These are phyloP conservation scores for Mimosa bimucronata DNA, from an alignment of 306 rosid genomes.

Conservation along the genomic window DNA sequence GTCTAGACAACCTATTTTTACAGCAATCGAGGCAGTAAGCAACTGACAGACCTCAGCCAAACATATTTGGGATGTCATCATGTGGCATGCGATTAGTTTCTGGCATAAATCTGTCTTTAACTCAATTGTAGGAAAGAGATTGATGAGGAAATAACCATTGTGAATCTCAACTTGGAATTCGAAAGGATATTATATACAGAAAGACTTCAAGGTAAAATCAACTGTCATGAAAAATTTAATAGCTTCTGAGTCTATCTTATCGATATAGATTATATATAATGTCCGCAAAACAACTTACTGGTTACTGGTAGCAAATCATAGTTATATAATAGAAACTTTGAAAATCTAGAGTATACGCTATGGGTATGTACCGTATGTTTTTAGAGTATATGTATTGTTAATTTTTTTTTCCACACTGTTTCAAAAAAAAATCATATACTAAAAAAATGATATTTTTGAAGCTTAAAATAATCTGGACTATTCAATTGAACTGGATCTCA, in stretches of 20 bases:
- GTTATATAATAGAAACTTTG: neutral
- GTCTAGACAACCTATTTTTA: slow-evolving; percentile 2
- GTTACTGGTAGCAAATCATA: neutral
- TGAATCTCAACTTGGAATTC: slow-evolving; percentile 21
- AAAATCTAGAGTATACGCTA: neutral
- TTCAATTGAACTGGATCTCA: too few relatives aligned
- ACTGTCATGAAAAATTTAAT: neutral
- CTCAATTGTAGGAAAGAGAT: slow-evolving; percentile 22
- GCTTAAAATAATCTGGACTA: too few relatives aligned
- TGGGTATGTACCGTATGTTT: slow-evolving; percentile 1
- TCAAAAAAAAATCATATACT: too few relatives aligned
- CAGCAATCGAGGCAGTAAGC: slow-evolving; percentile 34
- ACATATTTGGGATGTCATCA: slow-evolving; percentile 98
- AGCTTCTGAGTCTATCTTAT: neutral
- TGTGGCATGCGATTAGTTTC: slow-evolving; percentile 82
- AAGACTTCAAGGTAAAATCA: slow-evolving; percentile 1
- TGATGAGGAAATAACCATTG: slow-evolving; percentile 16
- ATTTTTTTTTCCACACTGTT: too few relatives aligned
- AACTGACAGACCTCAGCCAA: slow-evolving; percentile 83
- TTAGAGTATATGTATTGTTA: too few relatives aligned
- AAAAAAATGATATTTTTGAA: too few relatives aligned
- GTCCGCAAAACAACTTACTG: neutral
- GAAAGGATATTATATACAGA: slow-evolving; percentile 19
- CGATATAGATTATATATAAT: neutral
- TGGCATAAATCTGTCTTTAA: slow-evolving; percentile 20